These are phyloP conservation scores for Blastobotrys aristatus DNA, from an alignment of 1,139 yeast species.

Conservation along the genomic window DNA sequence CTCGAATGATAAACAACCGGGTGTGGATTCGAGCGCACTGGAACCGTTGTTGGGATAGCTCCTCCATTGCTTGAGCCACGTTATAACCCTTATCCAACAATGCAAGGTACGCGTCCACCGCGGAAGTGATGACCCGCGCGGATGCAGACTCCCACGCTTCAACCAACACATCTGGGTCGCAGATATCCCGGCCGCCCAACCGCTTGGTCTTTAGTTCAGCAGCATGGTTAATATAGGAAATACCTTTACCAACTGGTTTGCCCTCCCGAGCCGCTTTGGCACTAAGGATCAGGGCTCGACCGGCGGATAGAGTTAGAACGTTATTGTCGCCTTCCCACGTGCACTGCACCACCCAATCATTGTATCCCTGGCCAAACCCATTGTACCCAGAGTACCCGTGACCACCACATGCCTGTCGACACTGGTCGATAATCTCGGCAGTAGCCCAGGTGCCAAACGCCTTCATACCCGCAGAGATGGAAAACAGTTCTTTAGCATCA, in stretches of 20 bases:
- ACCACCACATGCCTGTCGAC: constrained; percentile 94
- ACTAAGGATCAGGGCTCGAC: constrained; percentile 41
- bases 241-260: constrained; percentile 30
- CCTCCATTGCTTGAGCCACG: constrained; percentile 39
- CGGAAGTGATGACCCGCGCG: constrained; percentile 33
- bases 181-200: constrained; percentile 28
- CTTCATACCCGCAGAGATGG: constrained; percentile 82
- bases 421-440: constrained; percentile 72
- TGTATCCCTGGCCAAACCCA: constrained; percentile 82
- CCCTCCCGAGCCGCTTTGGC: constrained; percentile 33
- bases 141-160: constrained; percentile 41
- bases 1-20: constrained; percentile 35
- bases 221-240: constrained; percentile 29
- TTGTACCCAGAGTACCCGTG: constrained; percentile 90
- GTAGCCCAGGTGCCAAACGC: constrained; percentile 88
- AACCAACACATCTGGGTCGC: constrained; percentile 32
- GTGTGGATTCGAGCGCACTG: constrained; percentile 42
- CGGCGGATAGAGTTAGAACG: constrained; percentile 76
- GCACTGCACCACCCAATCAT: constrained; percentile 93
- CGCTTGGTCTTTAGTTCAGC: constrained; percentile 22
- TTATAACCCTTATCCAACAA: constrained; percentile 26
- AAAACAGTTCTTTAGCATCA: constrained; percentile 70
- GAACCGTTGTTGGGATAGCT: constrained; percentile 41
- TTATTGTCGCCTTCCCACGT: constrained; percentile 98
- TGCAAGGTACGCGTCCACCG: constrained; percentile 29